A percentile compares a stretch with the other conserved stretches of the same genome.
These are phyloP conservation scores for Geotrichum reessii DNA, from an alignment of 1,139 yeast genomes.

Conservation along the genomic window DNA sequence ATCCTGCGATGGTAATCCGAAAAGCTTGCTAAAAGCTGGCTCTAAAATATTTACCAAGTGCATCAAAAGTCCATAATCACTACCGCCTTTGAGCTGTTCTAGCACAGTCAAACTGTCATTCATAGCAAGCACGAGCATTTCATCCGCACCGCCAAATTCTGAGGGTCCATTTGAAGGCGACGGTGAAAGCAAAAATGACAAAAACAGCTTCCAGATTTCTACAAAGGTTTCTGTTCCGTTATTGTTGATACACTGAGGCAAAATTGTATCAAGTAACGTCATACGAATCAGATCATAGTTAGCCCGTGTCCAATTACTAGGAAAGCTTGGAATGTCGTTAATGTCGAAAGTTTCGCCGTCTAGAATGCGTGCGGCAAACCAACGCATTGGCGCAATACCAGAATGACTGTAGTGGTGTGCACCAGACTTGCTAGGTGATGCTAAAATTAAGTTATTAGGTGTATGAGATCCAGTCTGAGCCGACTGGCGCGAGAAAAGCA, in stretches of 20 bases:
- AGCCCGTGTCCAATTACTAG: conserved; percentile 1
- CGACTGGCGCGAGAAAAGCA: neutral
- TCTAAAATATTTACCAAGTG: neutral
- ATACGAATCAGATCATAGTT: conserved; percentile 1
- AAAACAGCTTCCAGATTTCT: neutral
- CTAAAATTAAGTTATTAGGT: neutral
- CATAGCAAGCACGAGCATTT: neutral
- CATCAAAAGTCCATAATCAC: neutral
- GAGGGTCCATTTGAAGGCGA: neutral
- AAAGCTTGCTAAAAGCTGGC: neutral
- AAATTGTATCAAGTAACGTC: neutral
- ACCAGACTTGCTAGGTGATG: neutral
- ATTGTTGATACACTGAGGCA: neutral
- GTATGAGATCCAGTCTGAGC: neutral
- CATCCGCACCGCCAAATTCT: neutral
- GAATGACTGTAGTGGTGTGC: neutral
- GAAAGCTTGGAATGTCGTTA: neutral
- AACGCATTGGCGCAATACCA: neutral
- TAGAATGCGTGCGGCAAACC: neutral
- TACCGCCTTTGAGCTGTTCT: conserved; percentile 1
- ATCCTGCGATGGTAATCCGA: neutral
- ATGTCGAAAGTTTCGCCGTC: neutral
- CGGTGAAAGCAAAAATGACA: neutral
- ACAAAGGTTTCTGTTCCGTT: neutral
- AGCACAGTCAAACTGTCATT: conserved; percentile 7